phyloP scores from a whole-genome alignment of 2,329 filamentous ascomycete genomes.

The Ustulina deusta region DNA sequence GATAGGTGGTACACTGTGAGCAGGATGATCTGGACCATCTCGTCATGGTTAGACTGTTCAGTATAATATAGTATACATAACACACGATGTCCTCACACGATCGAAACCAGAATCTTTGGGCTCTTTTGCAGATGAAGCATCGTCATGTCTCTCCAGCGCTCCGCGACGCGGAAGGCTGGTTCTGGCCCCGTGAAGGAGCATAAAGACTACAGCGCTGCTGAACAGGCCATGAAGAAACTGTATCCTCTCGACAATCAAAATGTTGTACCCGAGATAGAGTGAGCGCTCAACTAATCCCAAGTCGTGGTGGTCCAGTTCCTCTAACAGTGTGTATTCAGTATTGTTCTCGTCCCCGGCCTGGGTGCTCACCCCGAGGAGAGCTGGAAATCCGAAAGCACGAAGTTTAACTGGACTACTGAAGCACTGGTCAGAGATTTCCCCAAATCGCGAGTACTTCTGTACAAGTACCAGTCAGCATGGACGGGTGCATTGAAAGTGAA shows the following conservation, averaged over 20 bases:
- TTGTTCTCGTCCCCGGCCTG: constrained; percentile 57
- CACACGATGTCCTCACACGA: constrained; percentile 27
- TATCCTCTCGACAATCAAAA: constrained; percentile 51
- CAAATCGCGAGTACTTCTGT: constrained; percentile 55
- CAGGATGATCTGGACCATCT: constrained; percentile 8
- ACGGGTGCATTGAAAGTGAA: constrained; percentile 56
- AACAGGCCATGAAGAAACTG: constrained; percentile 56
- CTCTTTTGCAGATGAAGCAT: constrained; percentile 20
- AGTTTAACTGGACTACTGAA: constrained; percentile 58
- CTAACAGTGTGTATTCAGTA: constrained; percentile 45
- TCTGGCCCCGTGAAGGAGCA: constrained; percentile 45
- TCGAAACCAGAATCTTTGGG: constrained; percentile 8
- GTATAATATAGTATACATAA: constrained; percentile 26
- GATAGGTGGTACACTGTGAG: constrained; percentile 11
- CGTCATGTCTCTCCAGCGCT: constrained; percentile 47
- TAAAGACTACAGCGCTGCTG: constrained; percentile 53
- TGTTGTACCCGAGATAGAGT: constrained; percentile 54
- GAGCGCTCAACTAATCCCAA: constrained; percentile 32
- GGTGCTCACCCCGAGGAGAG: constrained; percentile 56
- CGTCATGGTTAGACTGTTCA: background rate
- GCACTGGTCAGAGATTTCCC: constrained; percentile 56
- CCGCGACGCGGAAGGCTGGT: constrained; percentile 45
- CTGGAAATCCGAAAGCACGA: constrained; percentile 54
- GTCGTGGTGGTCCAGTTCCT: background rate
- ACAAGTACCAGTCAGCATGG: constrained; percentile 59